Evolutionary conservation across 495 filamentous ascomycete genomes (phyloP), one percentile per base, ranked within the genome.

Genomic region (Choiromyces venosus): DNA sequence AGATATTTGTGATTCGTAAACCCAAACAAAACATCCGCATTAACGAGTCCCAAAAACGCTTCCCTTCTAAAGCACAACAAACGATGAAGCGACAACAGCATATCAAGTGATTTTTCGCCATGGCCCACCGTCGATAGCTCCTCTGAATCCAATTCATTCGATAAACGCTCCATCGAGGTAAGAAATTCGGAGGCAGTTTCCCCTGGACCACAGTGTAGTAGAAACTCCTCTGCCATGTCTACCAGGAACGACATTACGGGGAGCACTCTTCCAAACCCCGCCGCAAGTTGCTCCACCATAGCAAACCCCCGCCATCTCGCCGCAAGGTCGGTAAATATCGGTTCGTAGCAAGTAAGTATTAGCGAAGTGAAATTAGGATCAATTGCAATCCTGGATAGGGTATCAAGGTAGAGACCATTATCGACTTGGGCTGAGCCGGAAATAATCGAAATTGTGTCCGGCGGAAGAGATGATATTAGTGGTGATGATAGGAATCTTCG

Each of bases 1-100:
- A 78, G 83, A 39, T 87, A 39, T n/a, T 70, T 19, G 65, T 79
- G 76, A 39, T 33, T 71, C 44, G 81, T 29, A 12, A 81, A 39
- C 36, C 73, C 64, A 7, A 71, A 73, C 33, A 81, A 69, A 68
- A 65, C 67, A 36, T 72, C 68, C 19, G 72, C 38, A 25, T 79
- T 66, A 2, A 77, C 65, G 37, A 81, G 70, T 3, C 68, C 36
- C 56, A 77, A 35, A 66, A 81, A 81, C 5, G 74, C 65, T 19
- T 79, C 79, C 52, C 72, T 74, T 66, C 46, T 76, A 67, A 81
- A 81, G 25, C 67, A 40, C 52, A 81, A 25, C 16, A 81, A 44
- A 36, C 80, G 73, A 68, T 76, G 73, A n/a, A 81, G 68, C 33
- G 80, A 52, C 71, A 81, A 37, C 38, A 81, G 39, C 10, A 64